phyloP scores from a whole-genome alignment of 768 basidiomycete species.

The Hygrophoropsis aurantiaca region DNA sequence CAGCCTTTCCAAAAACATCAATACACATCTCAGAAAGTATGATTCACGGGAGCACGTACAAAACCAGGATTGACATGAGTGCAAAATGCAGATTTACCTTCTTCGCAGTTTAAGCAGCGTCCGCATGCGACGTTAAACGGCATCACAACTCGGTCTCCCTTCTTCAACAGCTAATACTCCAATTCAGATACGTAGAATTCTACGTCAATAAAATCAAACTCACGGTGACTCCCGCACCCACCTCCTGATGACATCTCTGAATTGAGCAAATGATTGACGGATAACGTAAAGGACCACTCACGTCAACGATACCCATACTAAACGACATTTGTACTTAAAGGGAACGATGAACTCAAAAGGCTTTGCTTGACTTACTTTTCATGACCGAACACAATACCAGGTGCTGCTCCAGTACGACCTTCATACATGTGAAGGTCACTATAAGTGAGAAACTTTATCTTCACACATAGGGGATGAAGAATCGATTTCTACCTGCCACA shows the following conservation, averaged over 20 bases:
- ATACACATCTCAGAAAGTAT: background rate
- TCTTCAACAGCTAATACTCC: constrained; percentile 41
- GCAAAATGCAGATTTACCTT: constrained; percentile 53
- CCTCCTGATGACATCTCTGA: constrained; percentile 31
- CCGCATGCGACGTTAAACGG: constrained; percentile 62
- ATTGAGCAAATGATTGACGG: background rate
- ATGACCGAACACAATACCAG: constrained; percentile 54
- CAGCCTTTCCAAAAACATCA: constrained; percentile 33
- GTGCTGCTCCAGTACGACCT: constrained; percentile 49
- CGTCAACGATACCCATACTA: constrained; percentile 53
- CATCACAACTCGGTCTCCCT: constrained; percentile 60
- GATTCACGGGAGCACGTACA: constrained; percentile 30
- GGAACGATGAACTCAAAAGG: background rate
- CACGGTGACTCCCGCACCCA: constrained; percentile 44
- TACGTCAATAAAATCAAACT: constrained; percentile 10
- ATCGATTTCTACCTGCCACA: constrained; percentile 41
- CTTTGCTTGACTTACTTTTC: constrained; percentile 42
- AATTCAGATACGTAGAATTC: too few relatives aligned
- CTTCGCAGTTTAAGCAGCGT: constrained; percentile 56
- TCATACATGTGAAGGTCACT: constrained; percentile 60
- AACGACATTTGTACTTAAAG: background rate
- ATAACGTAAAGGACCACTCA: constrained; percentile 13
- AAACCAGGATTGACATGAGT: constrained; percentile 59
- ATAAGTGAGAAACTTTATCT: background rate
- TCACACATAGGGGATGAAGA: background rate